Percentiles rank a stretch among this genome's conserved stretches.
These are phyloP conservation scores for Pyronema omphalodes DNA, from an alignment of 495 filamentous ascomycete genomes.

Conservation along the genomic window DNA sequence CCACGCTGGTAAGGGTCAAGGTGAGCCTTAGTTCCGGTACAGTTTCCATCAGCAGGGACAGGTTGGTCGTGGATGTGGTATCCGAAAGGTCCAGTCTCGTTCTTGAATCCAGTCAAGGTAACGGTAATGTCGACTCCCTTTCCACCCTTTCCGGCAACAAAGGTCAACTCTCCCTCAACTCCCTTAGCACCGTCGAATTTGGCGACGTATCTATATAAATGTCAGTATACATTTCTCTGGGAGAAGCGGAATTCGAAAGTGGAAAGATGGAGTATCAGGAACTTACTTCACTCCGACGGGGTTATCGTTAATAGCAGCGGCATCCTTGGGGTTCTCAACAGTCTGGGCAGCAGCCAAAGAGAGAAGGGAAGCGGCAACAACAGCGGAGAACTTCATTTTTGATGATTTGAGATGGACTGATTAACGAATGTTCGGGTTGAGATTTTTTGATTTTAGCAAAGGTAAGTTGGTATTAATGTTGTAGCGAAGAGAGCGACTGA, in stretches of 20 bases:
- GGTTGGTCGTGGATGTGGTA: conserved; percentile 71
- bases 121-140: conserved; percentile 45
- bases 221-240: neutral
- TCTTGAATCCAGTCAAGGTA: conserved; percentile 41
- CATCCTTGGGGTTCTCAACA: conserved; percentile 9
- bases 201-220: conserved; percentile 13
- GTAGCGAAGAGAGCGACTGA: no score
- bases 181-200: conserved; percentile 32
- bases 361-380: conserved; percentile 16
- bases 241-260: no score
- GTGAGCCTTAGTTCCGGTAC: conserved; percentile 50
- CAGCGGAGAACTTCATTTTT: conserved; percentile 20
- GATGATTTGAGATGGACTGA: neutral
- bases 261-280: neutral
- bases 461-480: no score
- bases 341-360: conserved; percentile 14
- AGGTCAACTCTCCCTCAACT: conserved; percentile 43
- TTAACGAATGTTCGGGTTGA: no score
- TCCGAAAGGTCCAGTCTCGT: conserved; percentile 48
- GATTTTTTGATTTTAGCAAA: no score
- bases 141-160: conserved; percentile 36
- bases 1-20: conserved; percentile 48
- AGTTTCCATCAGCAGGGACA: conserved; percentile 60
- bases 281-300: conserved; percentile 16
- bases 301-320: conserved; percentile 15